Evolutionary conservation across 192 early-diverging fungal genomes (phyloP).

Genomic region (Dispira parvispora): DNA sequence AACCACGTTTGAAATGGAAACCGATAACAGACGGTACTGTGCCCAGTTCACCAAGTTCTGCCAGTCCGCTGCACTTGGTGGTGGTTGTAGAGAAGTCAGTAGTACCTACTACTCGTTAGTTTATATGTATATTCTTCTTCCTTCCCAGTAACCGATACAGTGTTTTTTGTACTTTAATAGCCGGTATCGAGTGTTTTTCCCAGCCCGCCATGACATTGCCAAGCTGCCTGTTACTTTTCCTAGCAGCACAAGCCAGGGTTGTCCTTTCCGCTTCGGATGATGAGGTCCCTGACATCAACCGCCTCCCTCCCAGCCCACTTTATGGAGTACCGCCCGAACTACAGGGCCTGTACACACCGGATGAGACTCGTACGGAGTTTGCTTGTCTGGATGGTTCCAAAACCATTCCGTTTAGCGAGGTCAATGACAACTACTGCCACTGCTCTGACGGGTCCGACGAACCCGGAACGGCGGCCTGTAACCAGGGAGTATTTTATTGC

Average conservation of each 20-base stretch:
- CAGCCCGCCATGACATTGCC: neutral
- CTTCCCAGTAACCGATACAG: no score
- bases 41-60: no score
- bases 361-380: slow-evolving; percentile 21
- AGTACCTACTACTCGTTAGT: no score
- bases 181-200: neutral
- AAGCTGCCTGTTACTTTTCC: neutral
- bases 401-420: slow-evolving; percentile 42
- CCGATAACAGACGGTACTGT: no score
- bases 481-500: slow-evolving; percentile 65
- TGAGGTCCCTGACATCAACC: neutral
- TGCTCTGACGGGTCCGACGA: slow-evolving; percentile 90
- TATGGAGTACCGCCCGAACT: slow-evolving; percentile 2
- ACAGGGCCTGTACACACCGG: neutral
- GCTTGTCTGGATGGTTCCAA: slow-evolving; percentile 58
- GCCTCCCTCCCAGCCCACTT: neutral
- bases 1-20: no score
- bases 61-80: no score
- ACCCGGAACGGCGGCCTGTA: slow-evolving; percentile 89
- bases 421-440: slow-evolving; percentile 98
- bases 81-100: no score
- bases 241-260: neutral
- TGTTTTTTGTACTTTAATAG: neutral
- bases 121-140: neutral
- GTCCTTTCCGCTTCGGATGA: neutral